Percentiles rank a stretch among this genome's conserved stretches.
Evolutionary conservation across 805 yeast species (phyloP).

Genomic region (Suhomyces sp.): DNA sequence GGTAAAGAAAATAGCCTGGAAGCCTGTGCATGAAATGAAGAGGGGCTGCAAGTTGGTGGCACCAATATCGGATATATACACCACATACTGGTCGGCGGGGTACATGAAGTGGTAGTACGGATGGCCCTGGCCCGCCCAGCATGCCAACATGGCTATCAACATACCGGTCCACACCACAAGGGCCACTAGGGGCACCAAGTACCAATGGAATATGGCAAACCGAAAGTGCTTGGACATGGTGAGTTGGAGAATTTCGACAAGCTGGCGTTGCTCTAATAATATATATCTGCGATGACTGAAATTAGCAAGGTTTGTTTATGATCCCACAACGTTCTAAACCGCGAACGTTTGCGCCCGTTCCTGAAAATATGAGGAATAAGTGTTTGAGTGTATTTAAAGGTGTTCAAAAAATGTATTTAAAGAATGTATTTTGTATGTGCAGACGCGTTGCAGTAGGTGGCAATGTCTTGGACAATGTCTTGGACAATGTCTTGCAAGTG

Average conservation of each 20-base stretch:
- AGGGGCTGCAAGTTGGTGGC: constrained; percentile 84
- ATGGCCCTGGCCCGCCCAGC: constrained; percentile 80
- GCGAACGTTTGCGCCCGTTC: neutral
- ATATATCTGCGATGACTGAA: neutral
- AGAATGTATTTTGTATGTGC: neutral
- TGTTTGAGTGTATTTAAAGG: no score
- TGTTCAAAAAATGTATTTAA: no score
- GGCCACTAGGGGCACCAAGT: constrained; percentile 64
- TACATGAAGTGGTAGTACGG: constrained; percentile 63
- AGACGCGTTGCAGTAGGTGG: neutral
- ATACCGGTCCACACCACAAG: constrained; percentile 84
- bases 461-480: neutral
- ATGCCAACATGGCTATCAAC: constrained; percentile 72
- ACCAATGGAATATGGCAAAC: constrained; percentile 47
- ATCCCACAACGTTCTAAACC: neutral
- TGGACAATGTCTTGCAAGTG: neutral
- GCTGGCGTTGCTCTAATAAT: neutral
- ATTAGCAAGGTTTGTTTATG: neutral
- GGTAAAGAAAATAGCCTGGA: constrained; percentile 73
- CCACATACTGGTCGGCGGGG: constrained; percentile 41
- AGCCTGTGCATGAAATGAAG: constrained; percentile 73
- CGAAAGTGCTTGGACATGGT: constrained; percentile 8
- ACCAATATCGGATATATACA: constrained; percentile 82
- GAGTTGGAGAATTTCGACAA: neutral
- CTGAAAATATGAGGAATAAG: neutral